phyloP scores from a whole-genome alignment of 495 filamentous ascomycete species.

The Xylaria grammica region DNA sequence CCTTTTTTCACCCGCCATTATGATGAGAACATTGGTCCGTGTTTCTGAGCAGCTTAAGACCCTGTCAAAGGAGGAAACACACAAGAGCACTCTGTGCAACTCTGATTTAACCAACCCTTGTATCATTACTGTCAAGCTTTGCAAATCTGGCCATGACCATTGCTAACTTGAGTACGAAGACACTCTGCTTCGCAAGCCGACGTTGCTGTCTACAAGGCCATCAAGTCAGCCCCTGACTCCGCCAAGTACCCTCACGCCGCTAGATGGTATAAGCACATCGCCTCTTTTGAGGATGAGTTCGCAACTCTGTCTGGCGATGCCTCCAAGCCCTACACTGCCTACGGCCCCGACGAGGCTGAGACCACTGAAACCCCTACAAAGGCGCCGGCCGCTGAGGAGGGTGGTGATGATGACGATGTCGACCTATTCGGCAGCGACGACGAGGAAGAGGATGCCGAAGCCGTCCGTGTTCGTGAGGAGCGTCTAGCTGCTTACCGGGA shows the following conservation, averaged over 20 bases:
- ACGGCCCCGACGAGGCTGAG: conserved; percentile 83
- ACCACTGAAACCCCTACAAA: conserved; percentile 83
- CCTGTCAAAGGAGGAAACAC: conserved; percentile 84
- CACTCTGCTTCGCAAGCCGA: conserved; percentile 91
- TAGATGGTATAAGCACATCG: conserved; percentile 99
- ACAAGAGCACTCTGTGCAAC: conserved; percentile 76
- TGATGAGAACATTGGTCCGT: conserved; percentile 99
- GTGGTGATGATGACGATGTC: conserved; percentile 74
- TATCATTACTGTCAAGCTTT: not conserved
- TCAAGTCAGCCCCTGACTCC: conserved; percentile 74
- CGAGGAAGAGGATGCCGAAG: conserved; percentile 91
- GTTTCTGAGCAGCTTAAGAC: conserved; percentile 99
- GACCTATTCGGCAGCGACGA: conserved; percentile 90
- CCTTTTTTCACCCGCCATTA: conserved; percentile 38
- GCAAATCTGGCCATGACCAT: not conserved
- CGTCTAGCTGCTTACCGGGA: conserved; percentile 91
- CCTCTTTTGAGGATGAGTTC: conserved; percentile 89
- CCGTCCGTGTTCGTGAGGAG: conserved; percentile 79
- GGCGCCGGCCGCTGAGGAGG: conserved; percentile 71
- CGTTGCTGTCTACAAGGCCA: conserved; percentile 89
- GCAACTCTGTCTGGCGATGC: conserved; percentile 88
- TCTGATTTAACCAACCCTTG: conserved; percentile 66
- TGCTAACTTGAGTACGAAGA: conserved; percentile 51
- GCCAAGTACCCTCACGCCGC: conserved; percentile 91
- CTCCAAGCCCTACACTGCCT: conserved; percentile 82